Conservation (phyloP, 306 rosid genomes). For the Castanopsis chinensis region DNA sequence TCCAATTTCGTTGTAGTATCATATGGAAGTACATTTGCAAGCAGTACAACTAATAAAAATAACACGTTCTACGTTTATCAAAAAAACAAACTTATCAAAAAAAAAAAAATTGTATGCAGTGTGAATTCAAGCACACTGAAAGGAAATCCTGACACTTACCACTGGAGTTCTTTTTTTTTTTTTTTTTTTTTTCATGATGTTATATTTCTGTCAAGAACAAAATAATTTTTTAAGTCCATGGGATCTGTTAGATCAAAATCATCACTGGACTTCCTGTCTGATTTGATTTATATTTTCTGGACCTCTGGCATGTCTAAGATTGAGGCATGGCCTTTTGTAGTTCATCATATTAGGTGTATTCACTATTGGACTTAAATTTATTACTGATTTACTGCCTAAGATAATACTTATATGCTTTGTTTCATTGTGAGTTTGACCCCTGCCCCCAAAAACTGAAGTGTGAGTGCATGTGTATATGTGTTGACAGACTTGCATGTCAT, state of each 20-base stretch:
- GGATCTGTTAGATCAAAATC: background rate
- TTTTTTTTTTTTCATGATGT: background rate
- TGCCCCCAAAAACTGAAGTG: slow-evolving; percentile 3
- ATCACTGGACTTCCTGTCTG: background rate
- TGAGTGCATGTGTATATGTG: background rate
- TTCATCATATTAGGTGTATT: no score
- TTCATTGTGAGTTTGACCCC: no score
- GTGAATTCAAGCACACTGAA: background rate
- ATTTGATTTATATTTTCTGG: no score
- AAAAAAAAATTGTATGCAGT: no score
- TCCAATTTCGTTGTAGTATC: background rate
- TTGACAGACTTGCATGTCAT: slow-evolving; percentile 8
- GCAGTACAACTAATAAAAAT: no score
- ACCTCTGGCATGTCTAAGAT: no score
- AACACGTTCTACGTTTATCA: no score
- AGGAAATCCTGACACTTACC: background rate
- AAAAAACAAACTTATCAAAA: no score
- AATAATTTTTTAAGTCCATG: background rate
- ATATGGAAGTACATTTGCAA: background rate
- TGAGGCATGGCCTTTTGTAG: no score
- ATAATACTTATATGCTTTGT: no score
- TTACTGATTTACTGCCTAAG: no score
- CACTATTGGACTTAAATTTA: no score
- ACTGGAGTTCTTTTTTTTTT: background rate
- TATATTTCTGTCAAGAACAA: background rate